Conservation (phyloP, 1,139 yeast species). For the Sugiyamaella neomexicana region DNA sequence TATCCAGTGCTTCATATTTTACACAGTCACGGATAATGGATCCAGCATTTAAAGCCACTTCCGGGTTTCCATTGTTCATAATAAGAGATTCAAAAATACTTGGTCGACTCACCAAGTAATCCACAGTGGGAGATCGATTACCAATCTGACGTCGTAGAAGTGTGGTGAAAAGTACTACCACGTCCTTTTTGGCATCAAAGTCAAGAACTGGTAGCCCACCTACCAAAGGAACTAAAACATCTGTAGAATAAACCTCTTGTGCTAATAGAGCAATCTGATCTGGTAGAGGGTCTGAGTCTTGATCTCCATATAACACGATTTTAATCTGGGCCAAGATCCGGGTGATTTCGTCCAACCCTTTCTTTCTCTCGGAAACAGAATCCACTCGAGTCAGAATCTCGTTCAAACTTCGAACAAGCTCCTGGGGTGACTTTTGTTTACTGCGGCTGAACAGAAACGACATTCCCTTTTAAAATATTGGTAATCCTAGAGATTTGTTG, state of each 20-base stretch:
- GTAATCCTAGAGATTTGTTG: background rate
- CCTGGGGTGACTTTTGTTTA: conserved; percentile 89
- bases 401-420: conserved; percentile 69
- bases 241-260: conserved; percentile 73
- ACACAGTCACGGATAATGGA: conserved; percentile 82
- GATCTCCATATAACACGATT: conserved; percentile 72
- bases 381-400: conserved; percentile 75
- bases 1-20: conserved; percentile 70
- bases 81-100: conserved; percentile 62
- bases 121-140: conserved; percentile 80
- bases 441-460: conserved; percentile 82
- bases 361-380: conserved; percentile 51
- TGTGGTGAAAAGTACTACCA: conserved; percentile 68
- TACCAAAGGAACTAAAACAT: conserved; percentile 63
- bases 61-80: conserved; percentile 68
- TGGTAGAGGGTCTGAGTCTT: conserved; percentile 65
- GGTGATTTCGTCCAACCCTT: conserved; percentile 74
- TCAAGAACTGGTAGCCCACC: conserved; percentile 63
- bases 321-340: conserved; percentile 68
- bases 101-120: conserved; percentile 69
- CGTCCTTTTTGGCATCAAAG: conserved; percentile 88
- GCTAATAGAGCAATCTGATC: conserved; percentile 70
- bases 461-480: conserved; percentile 47
- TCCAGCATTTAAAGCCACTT: conserved; percentile 73
- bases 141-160: conserved; percentile 79